A percentile compares a stretch with the other conserved stretches of the same genome.
phyloP scores from a whole-genome alignment of 1,284 basidiomycete genomes.

The Rhodotorula sp. region DNA sequence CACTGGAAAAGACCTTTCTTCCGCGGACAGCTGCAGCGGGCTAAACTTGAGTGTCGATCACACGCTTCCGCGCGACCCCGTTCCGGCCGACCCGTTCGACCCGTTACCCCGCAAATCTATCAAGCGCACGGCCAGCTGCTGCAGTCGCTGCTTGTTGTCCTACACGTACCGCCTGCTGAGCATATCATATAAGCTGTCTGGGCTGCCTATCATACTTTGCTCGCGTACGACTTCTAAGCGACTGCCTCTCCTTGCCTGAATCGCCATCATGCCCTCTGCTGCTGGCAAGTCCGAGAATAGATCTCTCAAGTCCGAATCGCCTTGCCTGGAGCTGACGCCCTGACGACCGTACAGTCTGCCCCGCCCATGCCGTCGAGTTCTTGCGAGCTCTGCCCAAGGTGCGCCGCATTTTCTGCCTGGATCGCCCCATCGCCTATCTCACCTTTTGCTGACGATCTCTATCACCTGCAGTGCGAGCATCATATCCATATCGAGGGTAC shows the following conservation, averaged over 20 bases:
- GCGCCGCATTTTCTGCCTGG: not conserved
- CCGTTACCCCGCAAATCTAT: not conserved
- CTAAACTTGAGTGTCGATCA: too few species aligned
- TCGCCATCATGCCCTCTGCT: too few species aligned
- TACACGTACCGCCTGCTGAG: not conserved
- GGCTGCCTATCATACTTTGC: too few species aligned
- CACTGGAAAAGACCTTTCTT: too few species aligned
- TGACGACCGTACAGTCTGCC: constrained; percentile 13
- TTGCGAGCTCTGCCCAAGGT: constrained; percentile 29
- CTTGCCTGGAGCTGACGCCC: not conserved
- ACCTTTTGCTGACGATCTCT: not conserved
- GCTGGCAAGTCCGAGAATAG: too few species aligned
- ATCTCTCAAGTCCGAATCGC: too few species aligned
- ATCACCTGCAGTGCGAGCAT: constrained; percentile 37
- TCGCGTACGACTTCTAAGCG: too few species aligned
- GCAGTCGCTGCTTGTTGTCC: not conserved
- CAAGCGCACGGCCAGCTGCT: not conserved
- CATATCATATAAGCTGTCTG: too few species aligned
- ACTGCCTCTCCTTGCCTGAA: too few species aligned
- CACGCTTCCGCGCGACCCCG: not conserved
- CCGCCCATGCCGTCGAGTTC: constrained; percentile 20
- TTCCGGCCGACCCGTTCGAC: not conserved
- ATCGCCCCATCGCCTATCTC: not conserved
- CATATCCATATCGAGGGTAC: constrained; percentile 43
- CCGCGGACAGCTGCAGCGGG: too few species aligned